phyloP scores from a whole-genome alignment of 2,329 filamentous ascomycete species.

The Penicillium sp. region DNA sequence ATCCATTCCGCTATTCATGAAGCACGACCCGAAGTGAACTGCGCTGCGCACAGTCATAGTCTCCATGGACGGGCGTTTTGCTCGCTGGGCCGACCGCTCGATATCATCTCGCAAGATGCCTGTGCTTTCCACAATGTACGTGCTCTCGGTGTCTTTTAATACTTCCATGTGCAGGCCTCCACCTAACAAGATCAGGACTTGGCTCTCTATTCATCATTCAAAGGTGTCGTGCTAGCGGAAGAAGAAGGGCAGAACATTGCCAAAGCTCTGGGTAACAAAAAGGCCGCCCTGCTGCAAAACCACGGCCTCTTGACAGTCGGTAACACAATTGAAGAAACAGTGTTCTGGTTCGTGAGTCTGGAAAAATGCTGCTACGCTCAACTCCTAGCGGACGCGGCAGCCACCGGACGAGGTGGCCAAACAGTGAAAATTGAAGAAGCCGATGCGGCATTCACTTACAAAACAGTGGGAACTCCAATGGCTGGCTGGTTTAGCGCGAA shows the following conservation, averaged over 20 bases:
- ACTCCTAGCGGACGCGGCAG: constrained; percentile 53
- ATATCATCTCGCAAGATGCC: constrained; percentile 48
- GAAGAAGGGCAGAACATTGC: constrained; percentile 56
- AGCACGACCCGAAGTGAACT: constrained; percentile 54
- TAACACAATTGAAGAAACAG: constrained; percentile 49
- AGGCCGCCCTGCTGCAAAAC: constrained; percentile 54
- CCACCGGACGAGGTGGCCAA: constrained; percentile 56
- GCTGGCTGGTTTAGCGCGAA: constrained; percentile 71
- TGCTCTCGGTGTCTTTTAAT: background rate
- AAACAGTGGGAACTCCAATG: constrained; percentile 59
- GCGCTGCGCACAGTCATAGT: constrained; percentile 56
- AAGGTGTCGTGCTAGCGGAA: constrained; percentile 52
- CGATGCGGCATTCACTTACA: constrained; percentile 66
- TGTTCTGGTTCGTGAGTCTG: constrained; percentile 55
- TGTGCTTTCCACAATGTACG: constrained; percentile 46
- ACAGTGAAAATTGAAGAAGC: constrained; percentile 67
- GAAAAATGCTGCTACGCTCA: constrained; percentile 56
- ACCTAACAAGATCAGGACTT: constrained; percentile 41
- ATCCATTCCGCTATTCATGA: constrained; percentile 55
- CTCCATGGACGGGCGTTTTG: constrained; percentile 51
- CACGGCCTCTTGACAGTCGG: constrained; percentile 54
- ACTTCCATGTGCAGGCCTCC: no score
- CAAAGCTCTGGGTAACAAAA: constrained; percentile 47
- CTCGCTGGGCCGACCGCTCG: constrained; percentile 41
- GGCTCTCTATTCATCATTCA: constrained; percentile 53